phyloP scores from a whole-genome alignment of 192 early-diverging fungal species.

The Physocladia obscura region DNA sequence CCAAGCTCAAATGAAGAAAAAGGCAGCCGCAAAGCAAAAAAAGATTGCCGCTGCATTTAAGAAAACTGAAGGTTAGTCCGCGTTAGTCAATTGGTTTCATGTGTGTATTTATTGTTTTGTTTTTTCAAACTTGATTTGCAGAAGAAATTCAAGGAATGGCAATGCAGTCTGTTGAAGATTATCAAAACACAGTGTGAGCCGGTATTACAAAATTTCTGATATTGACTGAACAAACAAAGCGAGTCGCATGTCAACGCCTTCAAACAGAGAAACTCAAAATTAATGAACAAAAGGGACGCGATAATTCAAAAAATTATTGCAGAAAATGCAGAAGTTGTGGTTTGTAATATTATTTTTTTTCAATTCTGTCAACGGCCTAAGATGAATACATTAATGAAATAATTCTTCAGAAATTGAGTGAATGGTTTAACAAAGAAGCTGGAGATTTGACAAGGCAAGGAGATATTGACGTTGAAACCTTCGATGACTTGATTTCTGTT shows the following conservation, averaged over 20 bases:
- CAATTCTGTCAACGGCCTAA: not conserved
- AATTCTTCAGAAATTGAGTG: not conserved
- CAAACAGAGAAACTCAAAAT: not conserved
- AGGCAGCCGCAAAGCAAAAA: too few relatives aligned
- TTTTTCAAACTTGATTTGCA: not conserved
- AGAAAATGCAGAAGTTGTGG: not conserved
- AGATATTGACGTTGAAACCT: not conserved
- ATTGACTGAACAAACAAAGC: not conserved
- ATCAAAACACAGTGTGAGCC: not conserved
- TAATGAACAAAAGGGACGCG: not conserved
- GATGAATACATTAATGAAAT: not conserved
- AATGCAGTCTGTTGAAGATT: not conserved
- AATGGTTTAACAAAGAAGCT: conserved; percentile 5
- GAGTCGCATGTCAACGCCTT: not conserved
- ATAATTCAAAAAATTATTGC: not conserved
- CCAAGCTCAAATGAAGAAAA: too few relatives aligned
- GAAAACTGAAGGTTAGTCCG: too few relatives aligned
- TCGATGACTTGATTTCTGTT: not conserved
- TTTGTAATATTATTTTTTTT: not conserved
- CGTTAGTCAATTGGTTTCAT: too few relatives aligned
- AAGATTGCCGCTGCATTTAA: too few relatives aligned
- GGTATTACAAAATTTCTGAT: not conserved
- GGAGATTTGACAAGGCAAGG: not conserved
- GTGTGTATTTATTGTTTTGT: too few relatives aligned
- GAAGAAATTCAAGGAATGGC: conserved; percentile 9